Percentiles rank a stretch among this genome's conserved stretches.
phyloP scores from a whole-genome alignment of 1,139 yeast species.

The Wickerhamomyces sp. region DNA sequence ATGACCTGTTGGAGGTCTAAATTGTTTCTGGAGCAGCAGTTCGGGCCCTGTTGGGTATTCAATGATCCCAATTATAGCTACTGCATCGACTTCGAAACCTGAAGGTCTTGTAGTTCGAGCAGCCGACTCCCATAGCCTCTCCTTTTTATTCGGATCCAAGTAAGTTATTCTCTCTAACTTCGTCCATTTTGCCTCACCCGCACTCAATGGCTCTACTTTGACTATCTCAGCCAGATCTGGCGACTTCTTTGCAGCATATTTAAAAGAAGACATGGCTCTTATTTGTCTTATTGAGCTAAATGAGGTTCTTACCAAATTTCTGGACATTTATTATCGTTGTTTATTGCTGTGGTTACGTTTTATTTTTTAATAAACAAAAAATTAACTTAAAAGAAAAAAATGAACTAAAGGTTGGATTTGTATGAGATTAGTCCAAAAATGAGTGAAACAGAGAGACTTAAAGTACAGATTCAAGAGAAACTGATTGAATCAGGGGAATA shows the following conservation, averaged over 20 bases:
- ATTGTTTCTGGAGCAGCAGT: constrained; percentile 78
- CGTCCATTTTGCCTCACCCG: constrained; percentile 54
- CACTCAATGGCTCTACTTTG: constrained; percentile 27
- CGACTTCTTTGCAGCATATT: constrained; percentile 21
- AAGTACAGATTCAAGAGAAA: constrained; percentile 63
- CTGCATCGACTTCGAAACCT: constrained; percentile 74
- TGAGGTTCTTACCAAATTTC: background rate
- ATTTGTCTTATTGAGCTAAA: background rate
- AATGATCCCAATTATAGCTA: constrained; percentile 76
- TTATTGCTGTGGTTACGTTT: too few relatives aligned
- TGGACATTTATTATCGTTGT: background rate
- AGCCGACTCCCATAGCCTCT: constrained; percentile 83
- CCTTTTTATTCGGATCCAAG: constrained; percentile 59
- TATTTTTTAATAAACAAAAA: background rate
- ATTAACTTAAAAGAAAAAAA: background rate
- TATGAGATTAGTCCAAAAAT: too few relatives aligned
- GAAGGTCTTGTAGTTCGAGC: constrained; percentile 73
- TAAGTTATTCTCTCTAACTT: constrained; percentile 61
- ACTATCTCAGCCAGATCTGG: constrained; percentile 36
- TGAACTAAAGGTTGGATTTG: too few relatives aligned
- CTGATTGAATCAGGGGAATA: constrained; percentile 78
- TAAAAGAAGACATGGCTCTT: background rate
- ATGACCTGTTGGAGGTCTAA: constrained; percentile 85
- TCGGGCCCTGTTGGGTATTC: constrained; percentile 48
- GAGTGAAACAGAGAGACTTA: constrained; percentile 37